Evolutionary conservation across 2,329 filamentous ascomycete genomes (phyloP).

Genomic region (Simplicillium aogashimaense): DNA sequence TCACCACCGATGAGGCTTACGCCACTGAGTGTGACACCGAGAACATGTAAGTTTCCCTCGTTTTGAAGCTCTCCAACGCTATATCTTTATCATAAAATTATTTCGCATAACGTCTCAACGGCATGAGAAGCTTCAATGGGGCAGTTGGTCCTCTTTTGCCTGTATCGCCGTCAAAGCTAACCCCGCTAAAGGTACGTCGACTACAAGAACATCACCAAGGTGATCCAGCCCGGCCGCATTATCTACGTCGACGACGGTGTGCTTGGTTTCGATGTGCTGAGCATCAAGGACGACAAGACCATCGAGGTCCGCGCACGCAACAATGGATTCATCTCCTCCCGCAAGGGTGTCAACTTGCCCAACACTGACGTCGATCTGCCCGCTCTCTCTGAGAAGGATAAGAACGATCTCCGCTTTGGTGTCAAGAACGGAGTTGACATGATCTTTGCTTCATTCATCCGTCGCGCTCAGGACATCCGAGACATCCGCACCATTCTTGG

Average conservation of each 20-base stretch:
- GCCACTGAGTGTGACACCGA: constrained; percentile 72
- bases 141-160: not conserved
- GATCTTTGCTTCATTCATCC: constrained; percentile 98
- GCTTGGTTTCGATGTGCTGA: constrained; percentile 87
- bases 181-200: constrained; percentile 66
- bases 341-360: constrained; percentile 98
- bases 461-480: constrained; percentile 82
- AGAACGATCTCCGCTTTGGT: constrained; percentile 85
- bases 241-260: constrained; percentile 99
- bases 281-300: constrained; percentile 81
- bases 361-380: constrained; percentile 98
- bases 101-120: not conserved
- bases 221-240: constrained; percentile 80
- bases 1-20: constrained; percentile 94
- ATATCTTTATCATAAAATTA: no score
- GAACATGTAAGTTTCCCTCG: constrained; percentile 66
- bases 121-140: not conserved
- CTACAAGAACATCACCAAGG: constrained; percentile 99
- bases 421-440: constrained; percentile 99
- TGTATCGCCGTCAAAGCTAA: constrained; percentile 4
- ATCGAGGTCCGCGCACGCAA: constrained; percentile 81
- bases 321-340: constrained; percentile 97
- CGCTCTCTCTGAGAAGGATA: constrained; percentile 95
- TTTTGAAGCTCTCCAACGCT: not conserved
- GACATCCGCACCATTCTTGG: constrained; percentile 89